phyloP scores from a whole-genome alignment of 2,329 filamentous ascomycete genomes.

The Hypoxylon sp. region DNA sequence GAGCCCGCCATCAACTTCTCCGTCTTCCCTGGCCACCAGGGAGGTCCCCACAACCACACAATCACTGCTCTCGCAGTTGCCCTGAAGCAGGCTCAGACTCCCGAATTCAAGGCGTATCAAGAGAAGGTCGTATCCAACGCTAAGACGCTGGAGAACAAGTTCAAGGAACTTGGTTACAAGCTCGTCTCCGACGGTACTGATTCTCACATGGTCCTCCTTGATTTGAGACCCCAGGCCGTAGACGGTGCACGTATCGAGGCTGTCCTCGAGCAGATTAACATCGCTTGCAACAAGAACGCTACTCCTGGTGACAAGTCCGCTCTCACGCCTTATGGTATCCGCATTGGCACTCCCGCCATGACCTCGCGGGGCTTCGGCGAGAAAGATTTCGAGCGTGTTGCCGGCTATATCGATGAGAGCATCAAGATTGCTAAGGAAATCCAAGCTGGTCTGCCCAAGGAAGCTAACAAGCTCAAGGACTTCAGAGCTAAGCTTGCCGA shows the following conservation, averaged over 20 bases:
- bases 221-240: conserved; percentile 87
- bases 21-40: conserved; percentile 98
- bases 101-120: conserved; percentile 96
- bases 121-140: conserved; percentile 93
- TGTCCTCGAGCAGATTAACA: conserved; percentile 97
- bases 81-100: conserved; percentile 90
- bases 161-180: conserved; percentile 91
- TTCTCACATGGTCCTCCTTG: conserved; percentile 96
- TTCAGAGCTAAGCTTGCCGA: conserved; percentile 93
- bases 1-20: conserved; percentile 98
- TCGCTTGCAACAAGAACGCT: conserved; percentile 99
- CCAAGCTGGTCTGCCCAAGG: conserved; percentile 88
- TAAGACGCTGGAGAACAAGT: conserved; percentile 86
- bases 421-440: conserved; percentile 93
- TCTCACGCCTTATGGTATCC: conserved; percentile 92
- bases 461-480: conserved; percentile 99
- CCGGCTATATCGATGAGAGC: conserved; percentile 86
- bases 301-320: conserved; percentile 98
- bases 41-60: conserved; percentile 99
- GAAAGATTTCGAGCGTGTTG: conserved; percentile 92
- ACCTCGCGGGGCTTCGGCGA: conserved; percentile 93
- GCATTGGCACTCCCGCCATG: conserved; percentile 98
- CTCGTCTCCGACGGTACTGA: conserved; percentile 96
- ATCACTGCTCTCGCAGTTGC: conserved; percentile 97
- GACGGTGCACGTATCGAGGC: conserved; percentile 97